phyloP scores from a whole-genome alignment of 2,329 filamentous ascomycete species.

The Fusarium anguioides region DNA sequence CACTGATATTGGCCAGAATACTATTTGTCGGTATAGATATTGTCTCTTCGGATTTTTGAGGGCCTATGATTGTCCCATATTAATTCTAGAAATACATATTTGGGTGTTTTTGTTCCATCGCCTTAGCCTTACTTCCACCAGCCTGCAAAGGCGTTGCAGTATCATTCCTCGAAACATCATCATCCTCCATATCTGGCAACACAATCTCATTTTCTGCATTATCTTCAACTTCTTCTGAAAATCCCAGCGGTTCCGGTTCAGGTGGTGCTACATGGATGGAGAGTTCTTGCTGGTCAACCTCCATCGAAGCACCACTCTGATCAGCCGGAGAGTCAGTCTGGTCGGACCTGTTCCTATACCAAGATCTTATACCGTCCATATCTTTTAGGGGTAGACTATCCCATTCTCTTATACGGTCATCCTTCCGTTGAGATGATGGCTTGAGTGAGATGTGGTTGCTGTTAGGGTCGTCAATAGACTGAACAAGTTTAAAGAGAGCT shows the following conservation, averaged over 20 bases:
- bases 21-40: no score
- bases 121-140: slow-evolving; percentile 29
- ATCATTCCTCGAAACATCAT: background rate
- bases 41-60: no score
- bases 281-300: background rate
- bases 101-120: slow-evolving; percentile 26
- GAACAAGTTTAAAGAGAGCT: slow-evolving; percentile 43
- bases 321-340: background rate
- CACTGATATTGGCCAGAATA: no score
- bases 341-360: slow-evolving; percentile 32
- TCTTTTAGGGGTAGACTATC: slow-evolving; percentile 40
- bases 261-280: background rate
- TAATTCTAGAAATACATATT: slow-evolving; percentile 38
- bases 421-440: slow-evolving; percentile 38
- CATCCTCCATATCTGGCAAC: background rate
- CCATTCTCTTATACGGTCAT: slow-evolving; percentile 47
- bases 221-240: background rate
- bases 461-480: slow-evolving; percentile 7
- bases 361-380: slow-evolving; percentile 29
- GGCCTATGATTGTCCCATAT: background rate
- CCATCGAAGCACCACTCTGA: background rate
- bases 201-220: background rate
- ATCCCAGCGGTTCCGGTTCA: background rate
- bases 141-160: background rate
- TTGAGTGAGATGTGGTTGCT: slow-evolving; percentile 6